Base-by-base conservation (phyloP, 129 eudicot genomes). In the Lactuca sativa region DNA sequence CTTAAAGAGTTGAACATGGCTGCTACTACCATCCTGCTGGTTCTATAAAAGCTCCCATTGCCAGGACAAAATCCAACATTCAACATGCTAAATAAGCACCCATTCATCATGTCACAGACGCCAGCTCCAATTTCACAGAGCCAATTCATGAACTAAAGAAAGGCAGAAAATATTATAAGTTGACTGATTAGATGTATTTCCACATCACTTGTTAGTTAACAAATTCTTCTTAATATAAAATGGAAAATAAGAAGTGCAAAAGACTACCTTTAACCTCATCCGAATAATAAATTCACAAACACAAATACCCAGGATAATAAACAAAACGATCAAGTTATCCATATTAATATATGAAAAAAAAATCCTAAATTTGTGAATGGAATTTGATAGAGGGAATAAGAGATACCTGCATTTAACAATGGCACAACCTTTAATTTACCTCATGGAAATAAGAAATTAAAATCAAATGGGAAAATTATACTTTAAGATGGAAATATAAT, bases 61-160 rank as follows among this genome's bases (percentile, higher is more conserved):
- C 82, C 91, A 92, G 84, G 69, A 84, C 76, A 64, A 76, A 75
- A 83, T 54, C 81, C 87, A 89, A 75, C 71, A 81, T 80, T 77
- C 88, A 82, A 73, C 90, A 86, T 86, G 80, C 81, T 80, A 82
- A 86, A 59, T 77, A 80, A 90, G 82, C 77, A 64, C 63, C 81
- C 85, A 74, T 82, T 75, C 88, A 84, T 54, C 83, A 87, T 75
- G 86, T 80, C 88, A 87, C 81, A 82, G 88, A 78, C 82, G 83
- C 89, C 99, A 83, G 99, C 99, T 95, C 97, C 99, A 95, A 93
- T 90, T 95, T 87, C 87, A 65, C 84, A 90, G 95, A 85, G 95
- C 97, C 89, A 82, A 73, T 68, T 80, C 82, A 85, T 71, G 66
- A n/a, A n/a, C n/a, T n/a, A n/a, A 62, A 76, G n/a, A 84, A 34